Conservation (phyloP, 352 stramenopile species). For the Pythium aristosporum region DNA sequence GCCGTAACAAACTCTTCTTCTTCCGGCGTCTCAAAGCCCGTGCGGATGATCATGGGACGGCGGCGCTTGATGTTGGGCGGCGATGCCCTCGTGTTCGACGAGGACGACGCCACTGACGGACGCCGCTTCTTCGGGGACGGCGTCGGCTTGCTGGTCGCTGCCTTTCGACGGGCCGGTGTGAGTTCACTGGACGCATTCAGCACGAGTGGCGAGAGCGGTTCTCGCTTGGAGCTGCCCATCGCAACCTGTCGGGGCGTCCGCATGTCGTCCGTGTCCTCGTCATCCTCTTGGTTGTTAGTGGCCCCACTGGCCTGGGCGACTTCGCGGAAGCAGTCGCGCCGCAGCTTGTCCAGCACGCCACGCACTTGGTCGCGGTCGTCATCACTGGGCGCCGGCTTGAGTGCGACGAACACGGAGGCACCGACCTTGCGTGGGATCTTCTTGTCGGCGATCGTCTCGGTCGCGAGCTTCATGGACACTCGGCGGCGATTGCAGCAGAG, state of each 20-base stretch:
- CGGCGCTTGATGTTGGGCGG: slow-evolving; percentile 31
- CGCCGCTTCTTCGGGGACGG: slow-evolving; percentile 15
- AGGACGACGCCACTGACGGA: slow-evolving; percentile 15
- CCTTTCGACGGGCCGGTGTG: slow-evolving; percentile 16
- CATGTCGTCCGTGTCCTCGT: slow-evolving; percentile 10
- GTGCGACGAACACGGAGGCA: slow-evolving; percentile 57
- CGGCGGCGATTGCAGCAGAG: slow-evolving; percentile 62
- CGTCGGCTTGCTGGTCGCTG: neutral
- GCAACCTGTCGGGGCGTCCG: slow-evolving; percentile 4
- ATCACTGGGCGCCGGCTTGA: slow-evolving; percentile 34
- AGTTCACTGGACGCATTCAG: neutral
- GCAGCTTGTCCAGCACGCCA: slow-evolving; percentile 36
- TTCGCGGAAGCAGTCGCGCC: slow-evolving; percentile 37
- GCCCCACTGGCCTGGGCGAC: slow-evolving; percentile 2
- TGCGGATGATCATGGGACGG: slow-evolving; percentile 70
- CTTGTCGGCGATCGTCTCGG: slow-evolving; percentile 52
- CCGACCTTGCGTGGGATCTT: slow-evolving; percentile 69
- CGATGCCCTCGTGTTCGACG: slow-evolving; percentile 17
- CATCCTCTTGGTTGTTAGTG: neutral
- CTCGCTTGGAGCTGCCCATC: neutral
- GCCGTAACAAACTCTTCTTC: slow-evolving; percentile 59
- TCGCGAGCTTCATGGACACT: slow-evolving; percentile 73
- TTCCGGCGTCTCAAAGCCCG: slow-evolving; percentile 63
- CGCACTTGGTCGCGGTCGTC: slow-evolving; percentile 36
- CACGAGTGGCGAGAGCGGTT: slow-evolving; percentile 11